phyloP scores from a whole-genome alignment of 164 flowering plant species.

The Malania oleifera region DNA sequence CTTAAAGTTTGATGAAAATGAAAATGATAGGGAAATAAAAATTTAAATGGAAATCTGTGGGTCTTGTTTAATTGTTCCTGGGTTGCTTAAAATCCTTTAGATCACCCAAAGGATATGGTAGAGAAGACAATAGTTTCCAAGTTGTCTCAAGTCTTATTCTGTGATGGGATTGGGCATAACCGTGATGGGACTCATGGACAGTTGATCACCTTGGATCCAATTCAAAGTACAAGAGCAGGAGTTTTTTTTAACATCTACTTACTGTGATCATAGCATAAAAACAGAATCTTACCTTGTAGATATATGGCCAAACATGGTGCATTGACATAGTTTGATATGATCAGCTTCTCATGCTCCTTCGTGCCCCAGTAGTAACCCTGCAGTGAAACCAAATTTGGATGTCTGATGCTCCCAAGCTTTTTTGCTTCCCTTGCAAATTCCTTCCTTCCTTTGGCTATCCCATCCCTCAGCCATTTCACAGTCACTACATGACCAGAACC shows the following conservation, averaged over 20 bases:
- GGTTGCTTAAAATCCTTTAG: too few species aligned
- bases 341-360: slow-evolving; percentile 61
- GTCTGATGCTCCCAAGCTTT: slow-evolving; percentile 66
- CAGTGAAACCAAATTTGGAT: slow-evolving; percentile 62
- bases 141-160: too few species aligned
- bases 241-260: too few species aligned
- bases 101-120: too few species aligned
- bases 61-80: too few species aligned
- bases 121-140: neutral
- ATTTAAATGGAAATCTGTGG: too few species aligned
- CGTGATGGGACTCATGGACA: too few species aligned
- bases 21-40: too few species aligned
- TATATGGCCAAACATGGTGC: slow-evolving; percentile 45
- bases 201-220: too few species aligned
- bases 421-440: slow-evolving; percentile 71
- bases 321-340: slow-evolving; percentile 50
- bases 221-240: too few species aligned
- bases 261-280: neutral
- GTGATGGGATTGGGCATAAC: too few species aligned
- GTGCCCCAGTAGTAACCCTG: slow-evolving; percentile 75
- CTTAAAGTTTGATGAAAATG: too few species aligned
- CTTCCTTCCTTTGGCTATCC: slow-evolving; percentile 54
- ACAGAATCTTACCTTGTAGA: slow-evolving; percentile 48
- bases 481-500: slow-evolving; percentile 45
- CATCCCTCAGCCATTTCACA: slow-evolving; percentile 69